A percentile compares a stretch with the other conserved stretches of the same genome.
These are phyloP conservation scores for Talaromyces nanjingensis DNA, from an alignment of 495 filamentous ascomycete genomes.

Conservation along the genomic window DNA sequence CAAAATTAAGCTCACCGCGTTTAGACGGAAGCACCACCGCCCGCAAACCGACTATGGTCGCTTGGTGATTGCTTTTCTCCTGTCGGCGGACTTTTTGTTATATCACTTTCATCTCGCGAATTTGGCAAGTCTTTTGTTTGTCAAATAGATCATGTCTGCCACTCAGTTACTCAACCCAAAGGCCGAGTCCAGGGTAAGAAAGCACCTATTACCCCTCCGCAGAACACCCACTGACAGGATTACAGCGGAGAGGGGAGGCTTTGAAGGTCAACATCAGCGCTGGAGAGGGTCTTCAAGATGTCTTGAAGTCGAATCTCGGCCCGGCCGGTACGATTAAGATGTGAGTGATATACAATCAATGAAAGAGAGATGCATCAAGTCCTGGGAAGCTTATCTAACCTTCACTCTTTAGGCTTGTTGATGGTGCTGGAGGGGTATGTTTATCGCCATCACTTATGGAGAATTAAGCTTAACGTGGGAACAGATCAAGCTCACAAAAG, in stretches of 20 bases:
- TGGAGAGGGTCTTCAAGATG: slow-evolving; percentile 91
- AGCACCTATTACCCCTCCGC: slow-evolving; percentile 21
- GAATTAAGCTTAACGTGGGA: neutral
- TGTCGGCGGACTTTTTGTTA: slow-evolving; percentile 9
- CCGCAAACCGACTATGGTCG: neutral
- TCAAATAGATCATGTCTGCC: slow-evolving; percentile 47
- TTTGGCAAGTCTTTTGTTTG: slow-evolving; percentile 9
- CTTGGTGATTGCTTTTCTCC: neutral
- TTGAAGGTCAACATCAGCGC: slow-evolving; percentile 93
- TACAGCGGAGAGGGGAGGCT: slow-evolving; percentile 88
- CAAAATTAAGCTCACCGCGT: slow-evolving; percentile 37
- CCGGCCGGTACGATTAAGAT: slow-evolving; percentile 96
- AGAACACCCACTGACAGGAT: slow-evolving; percentile 31
- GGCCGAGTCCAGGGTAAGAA: slow-evolving; percentile 84
- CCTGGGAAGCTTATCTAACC: slow-evolving; percentile 24
- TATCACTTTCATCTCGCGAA: slow-evolving; percentile 6
- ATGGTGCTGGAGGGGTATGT: slow-evolving; percentile 85
- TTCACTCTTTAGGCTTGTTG: slow-evolving; percentile 64
- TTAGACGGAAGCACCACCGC: slow-evolving; percentile 21
- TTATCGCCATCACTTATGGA: neutral
- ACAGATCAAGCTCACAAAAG: slow-evolving; percentile 98
- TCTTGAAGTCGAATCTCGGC: slow-evolving; percentile 92
- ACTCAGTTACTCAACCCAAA: slow-evolving; percentile 97
- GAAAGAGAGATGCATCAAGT: neutral
- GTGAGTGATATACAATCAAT: slow-evolving; percentile 37